phyloP scores from a whole-genome alignment of 345 rosid species.

The Crucihimalaya himalaica region DNA sequence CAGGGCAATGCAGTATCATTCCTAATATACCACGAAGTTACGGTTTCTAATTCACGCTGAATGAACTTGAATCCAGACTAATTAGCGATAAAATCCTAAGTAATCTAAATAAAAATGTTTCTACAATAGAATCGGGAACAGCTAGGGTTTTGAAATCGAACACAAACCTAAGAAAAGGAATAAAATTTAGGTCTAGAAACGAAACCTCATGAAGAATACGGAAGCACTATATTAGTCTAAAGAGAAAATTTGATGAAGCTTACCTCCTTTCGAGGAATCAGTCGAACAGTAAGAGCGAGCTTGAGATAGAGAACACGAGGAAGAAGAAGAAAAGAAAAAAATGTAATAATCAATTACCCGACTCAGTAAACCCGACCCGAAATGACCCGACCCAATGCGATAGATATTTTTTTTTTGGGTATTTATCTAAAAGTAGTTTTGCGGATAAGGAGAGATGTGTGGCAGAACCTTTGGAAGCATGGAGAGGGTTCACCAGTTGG shows the following conservation, averaged over 20 bases:
- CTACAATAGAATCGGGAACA: constrained; percentile 2
- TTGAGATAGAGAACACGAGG: neutral
- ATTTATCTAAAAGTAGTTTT: too few species aligned
- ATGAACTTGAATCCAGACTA: neutral
- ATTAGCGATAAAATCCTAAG: neutral
- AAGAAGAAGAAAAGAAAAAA: neutral
- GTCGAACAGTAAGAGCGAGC: neutral
- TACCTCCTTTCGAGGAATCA: constrained; percentile 13
- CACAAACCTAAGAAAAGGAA: constrained; percentile 11
- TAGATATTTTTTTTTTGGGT: too few species aligned
- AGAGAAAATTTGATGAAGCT: neutral
- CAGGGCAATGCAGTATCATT: constrained; percentile 29
- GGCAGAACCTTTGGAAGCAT: constrained; percentile 30
- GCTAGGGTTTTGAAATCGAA: constrained; percentile 24
- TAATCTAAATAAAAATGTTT: neutral
- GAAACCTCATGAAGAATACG: neutral
- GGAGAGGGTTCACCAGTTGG: constrained; percentile 19
- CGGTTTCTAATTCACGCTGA: neutral
- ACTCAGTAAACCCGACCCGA: neutral
- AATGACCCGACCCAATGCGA: neutral
- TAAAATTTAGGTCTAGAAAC: neutral
- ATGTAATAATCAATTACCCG: neutral
- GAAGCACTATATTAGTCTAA: neutral
- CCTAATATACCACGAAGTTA: neutral
- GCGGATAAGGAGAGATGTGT: constrained; percentile 26